These are phyloP conservation scores for Saturnispora saitoi DNA, from an alignment of 805 yeast genomes.

Conservation along the genomic window DNA sequence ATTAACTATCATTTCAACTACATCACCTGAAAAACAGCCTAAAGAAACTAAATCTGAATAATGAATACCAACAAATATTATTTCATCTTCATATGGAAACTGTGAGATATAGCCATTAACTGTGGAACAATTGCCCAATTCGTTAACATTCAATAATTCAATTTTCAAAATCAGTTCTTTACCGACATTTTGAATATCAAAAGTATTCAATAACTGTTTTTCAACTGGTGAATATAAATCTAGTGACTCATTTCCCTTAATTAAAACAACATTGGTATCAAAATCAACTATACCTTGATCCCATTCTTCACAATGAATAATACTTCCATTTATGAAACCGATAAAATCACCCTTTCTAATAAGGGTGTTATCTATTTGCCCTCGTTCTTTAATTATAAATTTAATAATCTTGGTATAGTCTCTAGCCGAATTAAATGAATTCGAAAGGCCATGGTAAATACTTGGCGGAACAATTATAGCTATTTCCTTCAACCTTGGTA, in stretches of 20 bases:
- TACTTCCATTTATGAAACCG: conserved; percentile 38
- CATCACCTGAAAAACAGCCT: conserved; percentile 65
- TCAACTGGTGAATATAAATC: not conserved
- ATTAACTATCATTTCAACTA: conserved; percentile 28
- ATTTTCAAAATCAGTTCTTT: not conserved
- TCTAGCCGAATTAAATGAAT: conserved; percentile 19
- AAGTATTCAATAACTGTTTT: not conserved
- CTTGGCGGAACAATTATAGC: conserved; percentile 39
- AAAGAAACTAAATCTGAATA: conserved; percentile 44
- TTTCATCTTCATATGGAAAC: conserved; percentile 35
- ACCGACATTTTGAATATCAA: not conserved
- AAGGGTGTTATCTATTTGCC: conserved; percentile 21
- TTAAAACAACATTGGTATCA: conserved; percentile 46
- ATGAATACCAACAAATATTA: conserved; percentile 37
- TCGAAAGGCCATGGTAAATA: conserved; percentile 37
- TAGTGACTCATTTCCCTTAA: conserved; percentile 24
- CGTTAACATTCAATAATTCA: conserved; percentile 6
- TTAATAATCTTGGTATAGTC: conserved; percentile 22
- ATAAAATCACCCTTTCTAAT: conserved; percentile 36
- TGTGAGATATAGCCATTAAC: conserved; percentile 12
- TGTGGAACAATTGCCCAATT: conserved; percentile 17
- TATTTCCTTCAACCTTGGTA: conserved; percentile 28
- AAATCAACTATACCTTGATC: conserved; percentile 51
- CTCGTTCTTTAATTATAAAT: conserved; percentile 29
- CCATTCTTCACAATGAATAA: conserved; percentile 63